A percentile compares a stretch with the other conserved stretches of the same genome.
These are phyloP conservation scores for Podochytrium sp. DNA, from an alignment of 192 early-diverging fungal genomes.

Conservation along the genomic window DNA sequence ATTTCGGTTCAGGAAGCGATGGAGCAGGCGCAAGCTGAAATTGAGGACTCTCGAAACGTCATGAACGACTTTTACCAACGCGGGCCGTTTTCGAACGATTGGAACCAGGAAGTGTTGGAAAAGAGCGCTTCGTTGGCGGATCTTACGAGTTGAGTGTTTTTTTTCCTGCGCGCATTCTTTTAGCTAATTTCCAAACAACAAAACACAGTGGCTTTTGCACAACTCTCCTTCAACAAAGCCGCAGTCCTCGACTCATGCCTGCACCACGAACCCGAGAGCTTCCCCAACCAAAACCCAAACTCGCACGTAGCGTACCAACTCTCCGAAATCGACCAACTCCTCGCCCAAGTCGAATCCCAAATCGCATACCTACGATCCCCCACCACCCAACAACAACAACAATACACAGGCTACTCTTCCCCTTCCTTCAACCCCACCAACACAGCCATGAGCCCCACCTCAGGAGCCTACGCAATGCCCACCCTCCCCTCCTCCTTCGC, in stretches of 20 bases:
- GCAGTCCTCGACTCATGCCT: conserved; percentile 2
- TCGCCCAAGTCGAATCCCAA: neutral
- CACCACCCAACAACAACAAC: neutral
- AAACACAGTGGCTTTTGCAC: conserved; percentile 15
- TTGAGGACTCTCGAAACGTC: neutral
- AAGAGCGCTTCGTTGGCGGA: neutral
- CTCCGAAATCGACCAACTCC: conserved; percentile 11
- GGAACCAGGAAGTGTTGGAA: neutral
- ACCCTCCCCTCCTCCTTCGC: neutral
- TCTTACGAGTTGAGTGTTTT: conserved; percentile 12
- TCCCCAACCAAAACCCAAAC: conserved; percentile 1
- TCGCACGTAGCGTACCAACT: neutral
- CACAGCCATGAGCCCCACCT: neutral
- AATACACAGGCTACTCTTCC: neutral
- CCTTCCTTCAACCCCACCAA: neutral
- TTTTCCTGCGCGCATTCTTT: conserved; percentile 3
- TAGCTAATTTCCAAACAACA: neutral
- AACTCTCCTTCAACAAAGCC: conserved; percentile 10
- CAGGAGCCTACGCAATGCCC: neutral
- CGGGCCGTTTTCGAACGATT: neutral
- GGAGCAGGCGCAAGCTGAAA: neutral
- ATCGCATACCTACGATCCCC: neutral
- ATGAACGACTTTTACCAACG: conserved; percentile 4
- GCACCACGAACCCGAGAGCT: conserved; percentile 1
- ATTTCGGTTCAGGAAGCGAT: neutral